Conservation (phyloP, 805 yeast genomes). For the Yamadazyma sp. region DNA sequence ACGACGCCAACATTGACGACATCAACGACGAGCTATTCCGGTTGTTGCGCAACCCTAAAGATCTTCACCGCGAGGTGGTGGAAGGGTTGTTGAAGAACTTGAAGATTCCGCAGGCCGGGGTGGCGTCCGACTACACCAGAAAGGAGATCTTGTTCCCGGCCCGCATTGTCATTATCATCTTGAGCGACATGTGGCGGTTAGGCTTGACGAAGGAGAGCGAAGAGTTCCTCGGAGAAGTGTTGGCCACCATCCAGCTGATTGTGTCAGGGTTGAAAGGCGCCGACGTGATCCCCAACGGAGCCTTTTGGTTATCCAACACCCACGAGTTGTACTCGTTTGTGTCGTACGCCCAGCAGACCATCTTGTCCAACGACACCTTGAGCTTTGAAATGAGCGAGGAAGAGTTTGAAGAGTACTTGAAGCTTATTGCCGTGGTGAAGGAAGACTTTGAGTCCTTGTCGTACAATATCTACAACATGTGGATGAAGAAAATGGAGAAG, state of each 20-base stretch:
- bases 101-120: slow-evolving; percentile 82
- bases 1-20: slow-evolving; percentile 57
- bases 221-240: slow-evolving; percentile 83
- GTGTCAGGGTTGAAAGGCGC: slow-evolving; percentile 81
- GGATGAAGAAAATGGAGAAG: slow-evolving; percentile 95
- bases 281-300: slow-evolving; percentile 86
- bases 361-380: slow-evolving; percentile 76
- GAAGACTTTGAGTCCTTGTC: slow-evolving; percentile 93
- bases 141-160: slow-evolving; percentile 96
- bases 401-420: slow-evolving; percentile 87
- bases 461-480: slow-evolving; percentile 90
- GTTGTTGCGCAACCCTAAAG: slow-evolving; percentile 66
- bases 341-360: slow-evolving; percentile 89
- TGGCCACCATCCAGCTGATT: slow-evolving; percentile 80
- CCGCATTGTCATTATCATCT: slow-evolving; percentile 84
- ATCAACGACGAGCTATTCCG: slow-evolving; percentile 75
- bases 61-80: slow-evolving; percentile 78
- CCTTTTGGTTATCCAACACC: slow-evolving; percentile 96
- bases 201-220: slow-evolving; percentile 93
- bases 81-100: slow-evolving; percentile 83
- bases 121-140: slow-evolving; percentile 76
- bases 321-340: slow-evolving; percentile 95
- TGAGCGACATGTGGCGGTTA: slow-evolving; percentile 97
- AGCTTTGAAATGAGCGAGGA: slow-evolving; percentile 82
- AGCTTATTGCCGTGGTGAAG: slow-evolving; percentile 84